Percentiles rank a stretch among this genome's conserved stretches.
phyloP scores from a whole-genome alignment of 768 basidiomycete genomes.

The Suillus fuscotomentosus region DNA sequence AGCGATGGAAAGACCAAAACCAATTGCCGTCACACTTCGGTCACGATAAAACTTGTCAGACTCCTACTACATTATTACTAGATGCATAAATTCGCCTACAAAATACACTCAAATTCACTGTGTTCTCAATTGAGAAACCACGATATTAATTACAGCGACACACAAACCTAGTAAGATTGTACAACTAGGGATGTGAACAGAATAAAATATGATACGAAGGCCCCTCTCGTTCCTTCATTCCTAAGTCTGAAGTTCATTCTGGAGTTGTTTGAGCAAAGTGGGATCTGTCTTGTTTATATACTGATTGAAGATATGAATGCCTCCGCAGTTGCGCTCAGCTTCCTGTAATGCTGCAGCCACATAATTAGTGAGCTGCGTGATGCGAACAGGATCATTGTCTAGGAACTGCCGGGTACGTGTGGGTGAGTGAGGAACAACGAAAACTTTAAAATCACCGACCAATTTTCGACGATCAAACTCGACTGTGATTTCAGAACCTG shows the following conservation, averaged over 20 bases:
- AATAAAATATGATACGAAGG: not conserved
- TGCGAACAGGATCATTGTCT: slow-evolving; percentile 71
- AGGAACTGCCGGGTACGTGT: slow-evolving; percentile 51
- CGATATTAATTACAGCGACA: not conserved
- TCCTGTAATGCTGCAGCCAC: slow-evolving; percentile 59
- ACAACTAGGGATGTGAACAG: not conserved
- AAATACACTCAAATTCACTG: not conserved
- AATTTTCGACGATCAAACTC: slow-evolving; percentile 76
- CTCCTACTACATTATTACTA: not conserved
- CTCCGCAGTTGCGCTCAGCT: slow-evolving; percentile 60
- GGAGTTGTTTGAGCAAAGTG: slow-evolving; percentile 70
- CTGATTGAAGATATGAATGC: slow-evolving; percentile 56
- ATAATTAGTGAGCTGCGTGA: slow-evolving; percentile 57
- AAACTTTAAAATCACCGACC: slow-evolving; percentile 39
- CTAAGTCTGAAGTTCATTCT: slow-evolving; percentile 41
- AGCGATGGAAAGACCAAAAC: slow-evolving; percentile 43
- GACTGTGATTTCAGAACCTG: slow-evolving; percentile 63
- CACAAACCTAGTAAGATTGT: not conserved
- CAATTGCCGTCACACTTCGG: slow-evolving; percentile 35
- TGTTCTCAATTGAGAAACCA: not conserved
- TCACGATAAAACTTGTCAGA: not conserved
- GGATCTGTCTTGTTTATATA: slow-evolving; percentile 72
- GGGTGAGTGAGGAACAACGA: slow-evolving; percentile 1
- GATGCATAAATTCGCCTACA: not conserved
- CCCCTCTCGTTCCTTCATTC: not conserved